Evolutionary conservation across 2,329 filamentous ascomycete genomes (phyloP).

Genomic region (Hypoxylon sp.): DNA sequence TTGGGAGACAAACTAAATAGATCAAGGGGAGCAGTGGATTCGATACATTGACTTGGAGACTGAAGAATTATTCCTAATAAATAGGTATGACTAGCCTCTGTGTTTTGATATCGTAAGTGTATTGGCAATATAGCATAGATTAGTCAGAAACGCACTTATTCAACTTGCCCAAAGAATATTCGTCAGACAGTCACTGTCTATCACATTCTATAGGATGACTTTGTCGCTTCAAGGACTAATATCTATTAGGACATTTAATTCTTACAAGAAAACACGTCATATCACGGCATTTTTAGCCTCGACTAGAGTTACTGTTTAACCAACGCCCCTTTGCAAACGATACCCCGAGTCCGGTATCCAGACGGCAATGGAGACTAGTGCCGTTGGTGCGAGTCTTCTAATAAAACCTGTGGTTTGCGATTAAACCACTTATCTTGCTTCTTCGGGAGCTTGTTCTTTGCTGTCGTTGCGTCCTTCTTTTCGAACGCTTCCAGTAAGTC

Average conservation of each 20-base stretch:
- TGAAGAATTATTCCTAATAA: not conserved
- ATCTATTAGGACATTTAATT: not conserved
- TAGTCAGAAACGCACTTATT: not conserved
- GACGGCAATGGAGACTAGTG: not conserved
- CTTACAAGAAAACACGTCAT: not conserved
- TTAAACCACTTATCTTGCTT: slow-evolving; percentile 13
- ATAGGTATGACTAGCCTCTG: not conserved
- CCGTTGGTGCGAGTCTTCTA: not conserved
- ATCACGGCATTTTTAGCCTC: not conserved
- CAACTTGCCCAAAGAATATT: not conserved
- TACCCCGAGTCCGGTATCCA: not conserved
- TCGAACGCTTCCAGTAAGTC: not conserved
- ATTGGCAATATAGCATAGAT: not conserved
- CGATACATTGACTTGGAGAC: not conserved
- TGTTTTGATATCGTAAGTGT: not conserved
- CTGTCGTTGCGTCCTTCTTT: not conserved
- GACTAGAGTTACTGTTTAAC: not conserved
- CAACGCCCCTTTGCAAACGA: not conserved
- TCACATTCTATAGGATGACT: not conserved
- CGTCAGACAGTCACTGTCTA: not conserved
- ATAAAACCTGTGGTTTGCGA: not conserved
- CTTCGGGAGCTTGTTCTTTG: not conserved
- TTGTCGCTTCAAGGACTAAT: not conserved
- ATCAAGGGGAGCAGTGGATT: not conserved
- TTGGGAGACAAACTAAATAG: slow-evolving; percentile 25